These are phyloP conservation scores for Apostasia shenzhenica DNA, from an alignment of 106 monocot genomes.

Conservation along the genomic window DNA sequence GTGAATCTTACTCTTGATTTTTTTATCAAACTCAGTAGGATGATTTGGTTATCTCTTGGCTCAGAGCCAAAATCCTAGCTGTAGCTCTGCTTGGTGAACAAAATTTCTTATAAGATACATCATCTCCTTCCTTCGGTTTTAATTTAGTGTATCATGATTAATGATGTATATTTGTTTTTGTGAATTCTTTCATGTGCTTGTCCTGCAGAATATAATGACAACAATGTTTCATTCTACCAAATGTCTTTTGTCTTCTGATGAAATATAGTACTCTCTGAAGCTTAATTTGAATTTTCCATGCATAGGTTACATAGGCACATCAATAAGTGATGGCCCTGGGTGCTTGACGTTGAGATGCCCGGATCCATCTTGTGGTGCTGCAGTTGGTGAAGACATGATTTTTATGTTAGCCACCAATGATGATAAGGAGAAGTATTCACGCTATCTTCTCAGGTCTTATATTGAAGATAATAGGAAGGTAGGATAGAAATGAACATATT, in stretches of 20 bases:
- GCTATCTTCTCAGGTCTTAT: constrained; percentile 82
- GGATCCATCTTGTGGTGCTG: constrained; percentile 88
- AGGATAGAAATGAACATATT: constrained; percentile 2
- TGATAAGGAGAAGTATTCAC: constrained; percentile 81
- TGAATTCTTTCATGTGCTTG: no score
- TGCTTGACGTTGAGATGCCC: constrained; percentile 89
- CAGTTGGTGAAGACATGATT: constrained; percentile 82
- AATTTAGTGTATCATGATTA: no score
- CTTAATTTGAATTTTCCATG: constrained; percentile 4
- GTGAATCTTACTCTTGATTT: no score
- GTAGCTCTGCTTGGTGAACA: background rate
- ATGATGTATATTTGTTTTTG: no score
- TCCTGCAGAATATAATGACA: no score
- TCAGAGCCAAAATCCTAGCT: no score
- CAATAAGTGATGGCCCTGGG: constrained; percentile 88
- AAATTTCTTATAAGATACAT: background rate
- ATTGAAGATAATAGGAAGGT: constrained; percentile 94
- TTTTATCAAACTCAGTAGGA: no score
- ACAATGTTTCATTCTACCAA: no score
- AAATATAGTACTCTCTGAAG: background rate
- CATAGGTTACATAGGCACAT: constrained; percentile 75
- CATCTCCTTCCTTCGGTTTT: no score
- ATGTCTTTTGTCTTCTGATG: background rate
- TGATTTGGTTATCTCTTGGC: no score
- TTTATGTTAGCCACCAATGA: constrained; percentile 45